Percentiles rank a stretch among this genome's conserved stretches.
Evolutionary conservation across 2,329 filamentous ascomycete genomes (phyloP).

Genomic region (Westerdykella aurantiaca): DNA sequence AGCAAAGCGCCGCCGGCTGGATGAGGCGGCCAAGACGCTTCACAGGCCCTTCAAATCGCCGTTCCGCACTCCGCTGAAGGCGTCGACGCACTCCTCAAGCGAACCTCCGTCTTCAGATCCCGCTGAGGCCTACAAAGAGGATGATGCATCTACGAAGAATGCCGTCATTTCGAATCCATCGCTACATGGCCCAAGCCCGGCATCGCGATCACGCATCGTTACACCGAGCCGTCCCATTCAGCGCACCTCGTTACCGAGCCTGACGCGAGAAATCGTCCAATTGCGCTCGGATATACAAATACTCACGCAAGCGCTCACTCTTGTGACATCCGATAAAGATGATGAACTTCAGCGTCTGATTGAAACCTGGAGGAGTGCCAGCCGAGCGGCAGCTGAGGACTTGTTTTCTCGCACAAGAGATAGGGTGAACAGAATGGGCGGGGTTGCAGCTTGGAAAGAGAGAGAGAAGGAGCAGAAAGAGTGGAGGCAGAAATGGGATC

Average conservation of each 20-base stretch:
- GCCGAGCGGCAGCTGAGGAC: slow-evolving; percentile 61
- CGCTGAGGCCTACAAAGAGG: slow-evolving; percentile 9
- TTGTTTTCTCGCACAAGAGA: slow-evolving; percentile 57
- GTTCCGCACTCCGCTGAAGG: slow-evolving; percentile 46
- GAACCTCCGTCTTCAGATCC: slow-evolving; percentile 15
- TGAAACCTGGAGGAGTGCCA: slow-evolving; percentile 56
- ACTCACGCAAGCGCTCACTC: slow-evolving; percentile 38
- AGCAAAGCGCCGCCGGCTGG: slow-evolving; percentile 59
- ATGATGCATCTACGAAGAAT: slow-evolving; percentile 3
- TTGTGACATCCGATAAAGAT: slow-evolving; percentile 39
- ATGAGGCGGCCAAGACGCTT: slow-evolving; percentile 53
- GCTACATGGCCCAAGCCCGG: slow-evolving; percentile 4
- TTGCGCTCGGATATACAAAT: slow-evolving; percentile 37
- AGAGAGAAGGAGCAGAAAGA: slow-evolving; percentile 32
- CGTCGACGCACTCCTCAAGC: slow-evolving; percentile 14
- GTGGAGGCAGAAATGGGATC: slow-evolving; percentile 35
- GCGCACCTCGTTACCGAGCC: slow-evolving; percentile 18
- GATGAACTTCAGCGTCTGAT: slow-evolving; percentile 53
- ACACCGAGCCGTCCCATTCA: slow-evolving; percentile 29
- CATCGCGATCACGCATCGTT: slow-evolving; percentile 8
- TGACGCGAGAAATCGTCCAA: slow-evolving; percentile 28
- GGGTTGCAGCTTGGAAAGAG: slow-evolving; percentile 51
- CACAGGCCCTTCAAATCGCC: slow-evolving; percentile 69
- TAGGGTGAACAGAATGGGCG: slow-evolving; percentile 58
- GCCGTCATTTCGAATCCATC: slow-evolving; percentile 1